phyloP scores from a whole-genome alignment of 768 basidiomycete genomes.

The Megacollybia marginata region DNA sequence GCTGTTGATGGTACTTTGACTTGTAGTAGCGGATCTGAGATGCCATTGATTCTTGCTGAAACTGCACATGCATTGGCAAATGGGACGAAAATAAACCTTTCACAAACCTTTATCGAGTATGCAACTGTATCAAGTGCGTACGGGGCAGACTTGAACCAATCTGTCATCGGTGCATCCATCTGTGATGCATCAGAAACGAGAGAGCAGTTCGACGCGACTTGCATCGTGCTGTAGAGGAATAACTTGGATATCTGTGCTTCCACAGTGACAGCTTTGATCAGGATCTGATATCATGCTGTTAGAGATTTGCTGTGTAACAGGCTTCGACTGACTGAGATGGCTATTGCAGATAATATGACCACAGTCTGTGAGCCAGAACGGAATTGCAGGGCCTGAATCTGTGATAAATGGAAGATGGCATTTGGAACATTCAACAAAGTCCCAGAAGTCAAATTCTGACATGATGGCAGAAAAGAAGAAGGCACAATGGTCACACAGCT shows the following conservation, averaged over 20 bases:
- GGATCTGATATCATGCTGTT: constrained; percentile 37
- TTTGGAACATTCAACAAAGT: constrained; percentile 63
- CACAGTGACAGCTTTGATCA: constrained; percentile 73
- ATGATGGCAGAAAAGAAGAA: constrained; percentile 30
- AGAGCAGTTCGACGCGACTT: constrained; percentile 1
- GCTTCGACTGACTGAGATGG: constrained; percentile 58
- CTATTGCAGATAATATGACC: constrained; percentile 82
- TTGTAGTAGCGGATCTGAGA: constrained; percentile 61
- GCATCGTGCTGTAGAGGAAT: constrained; percentile 72
- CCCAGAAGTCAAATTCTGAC: constrained; percentile 65
- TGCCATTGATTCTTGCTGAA: constrained; percentile 73
- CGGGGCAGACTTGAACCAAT: constrained; percentile 70
- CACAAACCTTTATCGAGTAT: constrained; percentile 55
- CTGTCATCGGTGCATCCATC: constrained; percentile 78
- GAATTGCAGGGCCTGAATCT: constrained; percentile 47
- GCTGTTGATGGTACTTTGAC: constrained; percentile 48
- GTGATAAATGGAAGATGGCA: constrained; percentile 63
- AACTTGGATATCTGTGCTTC: constrained; percentile 54
- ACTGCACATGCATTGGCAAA: constrained; percentile 31
- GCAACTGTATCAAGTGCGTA: constrained; percentile 56
- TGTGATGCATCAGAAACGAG: constrained; percentile 16
- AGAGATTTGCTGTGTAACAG: too few species aligned
- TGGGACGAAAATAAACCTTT: background rate
- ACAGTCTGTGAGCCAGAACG: constrained; percentile 88
- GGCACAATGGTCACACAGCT: background rate